These are phyloP conservation scores for Lodderomyces beijingensis DNA, from an alignment of 1,139 yeast species.

Conservation along the genomic window DNA sequence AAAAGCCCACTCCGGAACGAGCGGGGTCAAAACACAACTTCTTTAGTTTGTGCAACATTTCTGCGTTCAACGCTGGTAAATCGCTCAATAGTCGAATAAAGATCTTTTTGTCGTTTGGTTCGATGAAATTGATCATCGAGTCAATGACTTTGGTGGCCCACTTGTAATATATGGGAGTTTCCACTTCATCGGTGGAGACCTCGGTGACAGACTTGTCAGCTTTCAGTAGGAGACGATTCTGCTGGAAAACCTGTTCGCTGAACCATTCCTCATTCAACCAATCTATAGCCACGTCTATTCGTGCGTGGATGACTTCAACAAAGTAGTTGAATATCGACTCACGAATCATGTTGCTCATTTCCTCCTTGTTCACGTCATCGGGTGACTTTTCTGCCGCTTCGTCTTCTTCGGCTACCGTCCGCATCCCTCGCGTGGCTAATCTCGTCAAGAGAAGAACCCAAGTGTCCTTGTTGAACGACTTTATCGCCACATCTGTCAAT, in stretches of 20 bases:
- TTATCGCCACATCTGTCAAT: constrained; percentile 52
- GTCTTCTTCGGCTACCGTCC: constrained; percentile 20
- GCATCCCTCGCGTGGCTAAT: constrained; percentile 75
- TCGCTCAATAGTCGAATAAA: constrained; percentile 84
- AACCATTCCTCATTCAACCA: constrained; percentile 99
- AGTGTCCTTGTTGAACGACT: constrained; percentile 64
- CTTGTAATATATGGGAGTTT: constrained; percentile 49
- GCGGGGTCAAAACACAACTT: constrained; percentile 85
- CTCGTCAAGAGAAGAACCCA: constrained; percentile 78
- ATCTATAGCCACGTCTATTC: constrained; percentile 76
- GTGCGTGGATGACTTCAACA: constrained; percentile 64
- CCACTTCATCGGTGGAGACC: not conserved
- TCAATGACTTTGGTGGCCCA: constrained; percentile 78
- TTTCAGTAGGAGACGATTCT: constrained; percentile 9
- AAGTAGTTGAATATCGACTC: constrained; percentile 70
- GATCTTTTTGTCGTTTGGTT: constrained; percentile 69
- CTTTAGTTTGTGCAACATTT: constrained; percentile 58
- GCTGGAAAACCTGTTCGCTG: constrained; percentile 50
- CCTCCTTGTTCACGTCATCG: constrained; percentile 23
- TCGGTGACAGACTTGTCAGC: not conserved
- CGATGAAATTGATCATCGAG: constrained; percentile 78
- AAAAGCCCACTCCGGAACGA: constrained; percentile 73
- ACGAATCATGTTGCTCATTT: constrained; percentile 59
- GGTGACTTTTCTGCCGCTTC: constrained; percentile 19
- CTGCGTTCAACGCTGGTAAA: constrained; percentile 66